Evolutionary conservation across 495 filamentous ascomycete genomes (phyloP), one percentile per base, ranked within the genome.

Genomic region (Elasticomyces elasticus): DNA sequence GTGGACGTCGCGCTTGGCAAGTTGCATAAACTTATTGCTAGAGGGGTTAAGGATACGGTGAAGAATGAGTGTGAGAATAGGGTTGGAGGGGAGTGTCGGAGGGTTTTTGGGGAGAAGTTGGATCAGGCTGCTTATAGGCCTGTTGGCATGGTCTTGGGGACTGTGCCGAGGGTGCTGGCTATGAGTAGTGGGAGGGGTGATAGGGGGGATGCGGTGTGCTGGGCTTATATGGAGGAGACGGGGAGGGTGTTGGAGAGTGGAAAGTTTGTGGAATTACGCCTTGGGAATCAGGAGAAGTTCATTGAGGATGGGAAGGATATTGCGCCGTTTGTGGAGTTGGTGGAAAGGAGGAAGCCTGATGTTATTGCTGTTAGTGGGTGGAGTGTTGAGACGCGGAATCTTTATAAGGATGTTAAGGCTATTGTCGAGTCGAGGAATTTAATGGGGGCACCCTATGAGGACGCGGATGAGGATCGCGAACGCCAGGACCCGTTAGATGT

Each of bases 71-170:
- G 92, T 63, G 92, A 98, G 65, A 89, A 94, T 55, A 79, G 86
- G 55, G 78, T 98, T 43, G 80, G 87, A 28, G 84, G 81, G 52
- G 76, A 80, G 23, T 94, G 88, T 62, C 85, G 90, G 12, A 85
- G 91, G 51, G 81, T 85, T 45, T 98, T 87, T 66, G 83, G 80
- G 20, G 85, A 85, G 70, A 83, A 84, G 62, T 80, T 98, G 28
- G 94, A 98, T 65, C 92, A 98, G 69, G 89, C 92, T 12, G 91
- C 92, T 1, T 89, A 90, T 69, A 94, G 95, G 63, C 90, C 94
- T 15, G 87, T 88, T 67, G 91, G 89, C n/a, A 86, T 95, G 82
- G 74, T 85, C 11, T 72, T 94, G 35, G 92, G 92, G 15, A 95
- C 91, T 15, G 79, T 82, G 5, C 89, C 92, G 23, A 84, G 91